Evolutionary conservation across 78 protist genomes (phyloP), one percentile per base, ranked within the genome.

Genomic region (Planoprotostelium fungivorum): DNA sequence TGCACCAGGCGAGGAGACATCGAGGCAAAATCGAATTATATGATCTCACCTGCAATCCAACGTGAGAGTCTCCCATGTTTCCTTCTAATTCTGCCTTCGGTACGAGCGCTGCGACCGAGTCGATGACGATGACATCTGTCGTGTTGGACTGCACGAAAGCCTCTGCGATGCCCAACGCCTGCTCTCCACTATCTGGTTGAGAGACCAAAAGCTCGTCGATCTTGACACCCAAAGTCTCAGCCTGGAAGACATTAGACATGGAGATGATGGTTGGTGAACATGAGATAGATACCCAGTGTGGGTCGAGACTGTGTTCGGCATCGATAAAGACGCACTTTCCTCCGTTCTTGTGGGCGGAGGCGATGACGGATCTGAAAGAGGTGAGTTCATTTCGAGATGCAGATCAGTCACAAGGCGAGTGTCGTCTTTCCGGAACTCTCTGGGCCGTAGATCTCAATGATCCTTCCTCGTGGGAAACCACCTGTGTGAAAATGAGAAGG

Each of bases 151-250:
- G 28, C 5, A 35, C 88, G 16, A 85, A 85, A 25, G 37, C 37
- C 37, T 85, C 37, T 1, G 87, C 93, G 38, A 94, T 94, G 36
- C 91, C 96, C 38, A 94, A 51, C 31, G 96, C 96, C 73, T 94
- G 96, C 87, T 94, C 96, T 29, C 95, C 96, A 5, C 89, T 86
- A 35, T 94, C 96, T n/a, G 96, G 96, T 88, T 94, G 96, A 29
- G 94, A 90, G 28, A 94, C 84, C 36, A 87, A 90, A 25, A 94
- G 83, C 10, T 94, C 91, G 85, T 93, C 95, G 0, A 92, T 35
- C 35, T 94, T 90, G 1, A 94, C 96, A 84, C 96, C 96, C 1
- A 94, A 34, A 23, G 88, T 34, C 25, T 84, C 37, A 10, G 96
- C 96, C 73, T 51, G 73, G n/a, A n/a, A n/a, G n/a, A n/a, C n/a